Conservation (phyloP, 768 basidiomycete genomes). For the Brasilioporus rufonigricans region DNA sequence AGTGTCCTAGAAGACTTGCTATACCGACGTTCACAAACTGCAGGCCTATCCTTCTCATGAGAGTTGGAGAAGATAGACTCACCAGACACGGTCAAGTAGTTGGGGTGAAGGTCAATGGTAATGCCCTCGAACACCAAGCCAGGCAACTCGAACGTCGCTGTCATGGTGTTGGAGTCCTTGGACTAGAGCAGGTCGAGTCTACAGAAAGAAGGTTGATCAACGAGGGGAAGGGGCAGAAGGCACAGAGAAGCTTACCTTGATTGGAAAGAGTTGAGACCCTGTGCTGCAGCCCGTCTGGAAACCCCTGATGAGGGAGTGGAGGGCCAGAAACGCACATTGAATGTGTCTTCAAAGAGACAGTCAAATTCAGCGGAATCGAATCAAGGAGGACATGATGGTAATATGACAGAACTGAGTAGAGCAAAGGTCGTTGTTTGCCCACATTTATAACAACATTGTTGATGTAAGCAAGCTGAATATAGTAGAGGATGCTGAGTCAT, state of each 20-base stretch:
- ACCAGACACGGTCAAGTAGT: constrained; percentile 45
- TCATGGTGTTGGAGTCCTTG: constrained; percentile 39
- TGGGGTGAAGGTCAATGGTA: constrained; percentile 26
- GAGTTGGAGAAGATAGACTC: constrained; percentile 36
- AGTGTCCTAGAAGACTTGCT: constrained; percentile 45
- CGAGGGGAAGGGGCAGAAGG: fast-evolving
- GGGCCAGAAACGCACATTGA: constrained; percentile 6
- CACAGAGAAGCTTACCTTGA: constrained; percentile 14
- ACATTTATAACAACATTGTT: too few species aligned
- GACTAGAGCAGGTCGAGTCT: constrained; percentile 42
- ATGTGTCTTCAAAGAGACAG: constrained; percentile 1
- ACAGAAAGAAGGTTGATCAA: too few species aligned
- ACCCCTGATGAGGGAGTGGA: background rate
- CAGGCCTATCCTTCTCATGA: constrained; percentile 39
- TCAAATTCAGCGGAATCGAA: background rate
- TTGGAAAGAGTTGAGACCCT: constrained; percentile 5
- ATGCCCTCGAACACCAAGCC: constrained; percentile 21
- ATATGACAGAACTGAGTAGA: background rate
- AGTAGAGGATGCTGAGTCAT: too few species aligned
- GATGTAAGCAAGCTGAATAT: too few species aligned
- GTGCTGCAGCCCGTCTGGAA: background rate
- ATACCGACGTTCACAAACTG: constrained; percentile 42
- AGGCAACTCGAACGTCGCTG: constrained; percentile 52
- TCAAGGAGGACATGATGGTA: constrained; percentile 2
- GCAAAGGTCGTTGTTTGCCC: background rate